These are phyloP conservation scores for Coccomyxa sp. DNA, from an alignment of 139 green algal genomes.

Conservation along the genomic window DNA sequence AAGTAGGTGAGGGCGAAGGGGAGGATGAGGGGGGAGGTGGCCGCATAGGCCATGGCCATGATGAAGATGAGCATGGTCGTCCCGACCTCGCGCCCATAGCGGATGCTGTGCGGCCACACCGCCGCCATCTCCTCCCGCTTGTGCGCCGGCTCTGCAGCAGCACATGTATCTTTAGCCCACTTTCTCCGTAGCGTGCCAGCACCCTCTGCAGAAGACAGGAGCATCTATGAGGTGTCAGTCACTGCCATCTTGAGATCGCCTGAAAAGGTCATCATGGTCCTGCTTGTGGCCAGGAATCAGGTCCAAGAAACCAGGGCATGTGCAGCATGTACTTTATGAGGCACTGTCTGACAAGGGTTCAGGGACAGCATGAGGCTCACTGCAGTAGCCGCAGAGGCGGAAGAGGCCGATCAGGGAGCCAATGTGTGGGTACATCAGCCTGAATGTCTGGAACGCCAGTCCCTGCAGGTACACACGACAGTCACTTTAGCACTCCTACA, in stretches of 20 bases:
- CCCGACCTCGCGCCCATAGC: conserved; percentile 45
- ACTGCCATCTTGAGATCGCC: no score
- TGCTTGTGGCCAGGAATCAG: no score
- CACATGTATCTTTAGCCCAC: no score
- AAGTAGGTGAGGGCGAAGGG: conserved; percentile 61
- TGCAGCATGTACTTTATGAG: no score
- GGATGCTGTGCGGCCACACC: conserved; percentile 34
- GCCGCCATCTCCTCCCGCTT: conserved; percentile 25
- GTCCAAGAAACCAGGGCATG: no score
- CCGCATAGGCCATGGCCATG: conserved; percentile 40
- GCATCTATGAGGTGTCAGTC: no score
- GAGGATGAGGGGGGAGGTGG: conserved; percentile 49
- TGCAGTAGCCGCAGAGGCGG: conserved; percentile 14
- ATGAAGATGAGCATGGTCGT: conserved; percentile 52
- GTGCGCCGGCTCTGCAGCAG: conserved; percentile 2
- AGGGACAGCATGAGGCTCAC: conserved; percentile 4
- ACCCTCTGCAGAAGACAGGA: no score
- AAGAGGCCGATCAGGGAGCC: conserved; percentile 14
- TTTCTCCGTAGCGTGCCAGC: no score
- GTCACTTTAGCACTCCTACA: not conserved
- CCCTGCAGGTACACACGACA: conserved; percentile 1
- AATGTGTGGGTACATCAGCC: conserved; percentile 42
- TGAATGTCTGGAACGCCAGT: conserved; percentile 24
- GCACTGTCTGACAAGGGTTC: no score
- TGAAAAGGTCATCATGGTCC: no score